phyloP scores from a whole-genome alignment of 208 protist species.

The Blastocrithidia nonstop region DNA sequence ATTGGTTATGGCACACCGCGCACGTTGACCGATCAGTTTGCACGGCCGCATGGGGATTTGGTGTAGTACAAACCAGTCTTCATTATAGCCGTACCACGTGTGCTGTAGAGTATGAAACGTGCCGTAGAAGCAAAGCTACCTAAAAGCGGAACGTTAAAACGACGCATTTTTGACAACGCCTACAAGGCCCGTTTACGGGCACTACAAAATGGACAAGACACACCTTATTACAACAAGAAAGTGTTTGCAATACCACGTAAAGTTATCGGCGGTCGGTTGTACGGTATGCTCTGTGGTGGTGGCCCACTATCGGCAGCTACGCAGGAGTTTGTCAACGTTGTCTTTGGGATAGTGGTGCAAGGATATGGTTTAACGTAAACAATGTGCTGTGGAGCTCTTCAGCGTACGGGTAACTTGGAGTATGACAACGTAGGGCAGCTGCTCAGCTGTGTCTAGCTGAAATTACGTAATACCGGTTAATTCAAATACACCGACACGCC shows the following conservation, averaged over 20 bases:
- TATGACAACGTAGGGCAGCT: conserved; percentile 40
- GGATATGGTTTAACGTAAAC: conserved; percentile 87
- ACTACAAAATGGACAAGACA: conserved; percentile 54
- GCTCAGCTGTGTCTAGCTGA: conserved; percentile 57
- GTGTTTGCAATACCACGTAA: conserved; percentile 37
- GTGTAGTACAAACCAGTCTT: conserved; percentile 50
- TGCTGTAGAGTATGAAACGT: conserved; percentile 75
- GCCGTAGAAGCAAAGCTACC: conserved; percentile 57
- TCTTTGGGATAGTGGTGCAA: conserved; percentile 47
- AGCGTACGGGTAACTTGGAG: conserved; percentile 32
- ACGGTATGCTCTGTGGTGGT: conserved; percentile 52
- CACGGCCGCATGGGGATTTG: conserved; percentile 72
- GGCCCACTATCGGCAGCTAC: conserved; percentile 50
- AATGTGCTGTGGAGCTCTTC: conserved; percentile 33
- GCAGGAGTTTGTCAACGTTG: conserved; percentile 77
- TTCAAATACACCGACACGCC: conserved; percentile 62
- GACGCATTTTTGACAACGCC: conserved; percentile 53
- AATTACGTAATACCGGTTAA: conserved; percentile 76
- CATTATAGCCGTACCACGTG: conserved; percentile 62
- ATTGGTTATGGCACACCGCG: conserved; percentile 62
- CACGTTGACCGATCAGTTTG: conserved; percentile 51
- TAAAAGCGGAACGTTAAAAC: conserved; percentile 29
- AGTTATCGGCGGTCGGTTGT: conserved; percentile 45
- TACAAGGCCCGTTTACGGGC: conserved; percentile 36
- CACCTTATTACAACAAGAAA: conserved; percentile 66